Conservation (phyloP, 2,329 filamentous ascomycete genomes). For the Xylaria sp. region DNA sequence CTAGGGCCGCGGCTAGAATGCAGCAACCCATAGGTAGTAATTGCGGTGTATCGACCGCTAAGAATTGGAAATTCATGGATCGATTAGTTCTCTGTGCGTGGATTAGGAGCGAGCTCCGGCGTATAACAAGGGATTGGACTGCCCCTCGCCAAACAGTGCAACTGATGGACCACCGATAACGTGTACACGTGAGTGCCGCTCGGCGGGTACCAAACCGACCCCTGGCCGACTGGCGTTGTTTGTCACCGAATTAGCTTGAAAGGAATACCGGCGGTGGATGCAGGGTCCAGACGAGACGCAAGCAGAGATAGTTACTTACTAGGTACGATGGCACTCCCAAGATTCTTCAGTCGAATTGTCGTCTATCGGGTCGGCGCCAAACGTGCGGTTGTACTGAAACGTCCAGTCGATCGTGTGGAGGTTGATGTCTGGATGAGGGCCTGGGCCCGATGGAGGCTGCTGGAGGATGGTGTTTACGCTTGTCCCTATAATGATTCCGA, state of each 20-base stretch:
- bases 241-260: background rate
- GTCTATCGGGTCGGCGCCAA: slow-evolving; percentile 6
- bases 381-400: slow-evolving; percentile 12
- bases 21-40: background rate
- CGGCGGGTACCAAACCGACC: slow-evolving; percentile 4
- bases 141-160: background rate
- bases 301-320: background rate
- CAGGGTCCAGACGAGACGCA: no score
- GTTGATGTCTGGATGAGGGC: background rate
- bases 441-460: background rate
- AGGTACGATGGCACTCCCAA: slow-evolving; percentile 12
- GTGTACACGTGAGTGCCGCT: slow-evolving; percentile 1
- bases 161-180: slow-evolving; percentile 2
- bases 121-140: background rate
- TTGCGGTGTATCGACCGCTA: slow-evolving; percentile 3
- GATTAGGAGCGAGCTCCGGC: no score
- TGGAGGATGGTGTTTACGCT: background rate
- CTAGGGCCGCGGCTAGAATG: background rate
- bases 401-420: background rate
- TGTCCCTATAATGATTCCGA: no score
- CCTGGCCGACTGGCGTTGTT: slow-evolving; percentile 6
- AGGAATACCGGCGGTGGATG: no score
- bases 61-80: background rate
- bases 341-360: slow-evolving; percentile 2
- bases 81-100: no score